Percentiles rank a stretch among this genome's conserved stretches.
Conservation (phyloP, 768 basidiomycete species). For the Serendipita sp. region DNA sequence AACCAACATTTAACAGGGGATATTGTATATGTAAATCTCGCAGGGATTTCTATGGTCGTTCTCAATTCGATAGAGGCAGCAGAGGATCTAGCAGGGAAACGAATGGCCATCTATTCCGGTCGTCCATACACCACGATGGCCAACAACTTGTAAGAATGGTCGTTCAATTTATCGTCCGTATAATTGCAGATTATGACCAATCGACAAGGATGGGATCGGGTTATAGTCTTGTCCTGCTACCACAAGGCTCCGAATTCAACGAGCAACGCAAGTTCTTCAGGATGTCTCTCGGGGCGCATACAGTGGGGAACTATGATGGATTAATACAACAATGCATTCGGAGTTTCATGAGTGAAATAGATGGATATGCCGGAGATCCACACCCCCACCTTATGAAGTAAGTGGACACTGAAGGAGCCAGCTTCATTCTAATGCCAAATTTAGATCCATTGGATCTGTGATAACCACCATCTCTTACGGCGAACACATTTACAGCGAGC, state of each 20-base stretch:
- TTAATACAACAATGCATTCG: background rate
- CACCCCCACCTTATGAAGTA: background rate
- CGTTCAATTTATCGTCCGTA: background rate
- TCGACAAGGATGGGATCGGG: background rate
- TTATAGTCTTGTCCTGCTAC: background rate
- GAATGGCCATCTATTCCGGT: conserved; percentile 12
- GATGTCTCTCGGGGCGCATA: background rate
- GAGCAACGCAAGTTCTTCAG: background rate
- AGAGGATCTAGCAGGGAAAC: conserved; percentile 12
- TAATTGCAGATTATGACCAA: background rate
- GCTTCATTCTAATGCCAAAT: background rate
- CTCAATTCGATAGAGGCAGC: conserved; percentile 10
- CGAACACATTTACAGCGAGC: background rate
- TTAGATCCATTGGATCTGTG: background rate
- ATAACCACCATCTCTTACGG: background rate
- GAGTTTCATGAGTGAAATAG: background rate
- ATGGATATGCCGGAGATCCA: background rate
- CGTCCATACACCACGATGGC: conserved; percentile 10
- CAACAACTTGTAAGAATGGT: conserved; percentile 1
- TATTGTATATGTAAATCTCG: conserved; percentile 13
- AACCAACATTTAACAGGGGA: conserved; percentile 6
- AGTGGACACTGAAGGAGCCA: background rate
- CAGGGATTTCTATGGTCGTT: conserved; percentile 11
- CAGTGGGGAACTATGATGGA: background rate
- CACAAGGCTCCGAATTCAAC: background rate